Base-by-base conservation (phyloP, 148 eudicot genomes). In the Rhododendron simsii region DNA sequence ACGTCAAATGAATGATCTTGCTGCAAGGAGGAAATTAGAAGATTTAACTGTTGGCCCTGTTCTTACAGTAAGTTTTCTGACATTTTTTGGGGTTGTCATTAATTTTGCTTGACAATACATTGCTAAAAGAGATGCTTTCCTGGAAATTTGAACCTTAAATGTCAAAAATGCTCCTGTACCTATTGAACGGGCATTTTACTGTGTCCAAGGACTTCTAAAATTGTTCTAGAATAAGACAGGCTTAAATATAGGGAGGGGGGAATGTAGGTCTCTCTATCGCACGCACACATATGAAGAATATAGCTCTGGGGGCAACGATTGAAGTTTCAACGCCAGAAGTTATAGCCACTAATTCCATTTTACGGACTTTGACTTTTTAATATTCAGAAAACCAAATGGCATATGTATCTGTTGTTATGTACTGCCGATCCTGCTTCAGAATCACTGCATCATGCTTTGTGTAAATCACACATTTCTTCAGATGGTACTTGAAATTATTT, bases 41-140 rank as follows among this genome's bases (percentile, higher is more conserved):
- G 94, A 95, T 90, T 88, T 95, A 78, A 95, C 99, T 41, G 39
- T 95, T 84, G 98, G 98, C 81, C 98, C 98, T 75, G 96, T 97
- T 85, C 99, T 95, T 73, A 94, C 98, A 41, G 99, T 93, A 89
- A 89, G 95, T 85, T 14, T 65, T 11, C 30, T 71, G 3, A 4
- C 16, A 2, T 6, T 23, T 41, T 23, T 16, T 23, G 13, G 88
- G 89, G 67, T 63, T 81, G 21, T 53, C 20, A 81, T 84, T 26
- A 37, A 84, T 71, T 23, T 55, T 41, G 73, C 73, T 81, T 1
- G 39, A 81, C 47, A 20, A 33, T 21, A 35, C 18, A 50, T 48
- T 48, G 4, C n/a, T 50, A 23, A 23, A 7, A 35, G 20, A 81
- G 83, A 81, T 28, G 65, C 67, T 53, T 51, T 11, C 74, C 35